Conservation (phyloP, 768 basidiomycete genomes). For the Rubroboletus satanas region DNA sequence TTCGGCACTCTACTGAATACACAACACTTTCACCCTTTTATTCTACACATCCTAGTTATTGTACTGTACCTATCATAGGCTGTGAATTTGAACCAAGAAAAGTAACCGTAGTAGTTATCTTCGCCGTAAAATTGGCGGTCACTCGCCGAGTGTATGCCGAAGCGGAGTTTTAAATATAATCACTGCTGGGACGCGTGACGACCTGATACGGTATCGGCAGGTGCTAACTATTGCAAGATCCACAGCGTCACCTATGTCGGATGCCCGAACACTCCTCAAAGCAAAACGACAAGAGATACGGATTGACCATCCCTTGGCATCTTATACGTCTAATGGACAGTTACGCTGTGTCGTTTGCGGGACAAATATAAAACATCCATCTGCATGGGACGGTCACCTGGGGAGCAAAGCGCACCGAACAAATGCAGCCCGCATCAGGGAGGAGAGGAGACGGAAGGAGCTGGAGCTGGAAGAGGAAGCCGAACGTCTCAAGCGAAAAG, state of each 20-base stretch:
- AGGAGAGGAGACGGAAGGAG: conserved; percentile 44
- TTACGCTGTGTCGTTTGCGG: conserved; percentile 67
- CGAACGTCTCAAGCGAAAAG: conserved; percentile 34
- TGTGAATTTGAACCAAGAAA: background rate
- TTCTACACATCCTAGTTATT: background rate
- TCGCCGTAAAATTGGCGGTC: background rate
- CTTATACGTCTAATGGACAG: conserved; percentile 63
- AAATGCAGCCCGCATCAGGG: conserved; percentile 55
- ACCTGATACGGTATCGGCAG: no score
- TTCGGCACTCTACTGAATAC: background rate
- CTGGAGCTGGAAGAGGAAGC: conserved; percentile 34
- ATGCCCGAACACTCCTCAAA: conserved; percentile 75
- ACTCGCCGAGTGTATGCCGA: background rate
- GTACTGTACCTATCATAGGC: background rate
- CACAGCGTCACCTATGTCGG: conserved; percentile 49
- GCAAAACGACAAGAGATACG: conserved; percentile 77
- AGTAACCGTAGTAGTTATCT: background rate
- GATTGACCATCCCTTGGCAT: conserved; percentile 68
- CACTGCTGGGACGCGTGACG: no score
- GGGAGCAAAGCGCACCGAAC: conserved; percentile 77
- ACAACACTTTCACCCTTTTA: background rate
- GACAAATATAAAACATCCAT: conserved; percentile 63
- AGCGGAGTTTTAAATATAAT: background rate
- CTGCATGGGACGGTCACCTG: conserved; percentile 85
- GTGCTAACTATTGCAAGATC: background rate